Evolutionary conservation across 208 protist genomes (phyloP), one percentile per base, ranked within the genome.

Genomic region (Phytomonas sp.): DNA sequence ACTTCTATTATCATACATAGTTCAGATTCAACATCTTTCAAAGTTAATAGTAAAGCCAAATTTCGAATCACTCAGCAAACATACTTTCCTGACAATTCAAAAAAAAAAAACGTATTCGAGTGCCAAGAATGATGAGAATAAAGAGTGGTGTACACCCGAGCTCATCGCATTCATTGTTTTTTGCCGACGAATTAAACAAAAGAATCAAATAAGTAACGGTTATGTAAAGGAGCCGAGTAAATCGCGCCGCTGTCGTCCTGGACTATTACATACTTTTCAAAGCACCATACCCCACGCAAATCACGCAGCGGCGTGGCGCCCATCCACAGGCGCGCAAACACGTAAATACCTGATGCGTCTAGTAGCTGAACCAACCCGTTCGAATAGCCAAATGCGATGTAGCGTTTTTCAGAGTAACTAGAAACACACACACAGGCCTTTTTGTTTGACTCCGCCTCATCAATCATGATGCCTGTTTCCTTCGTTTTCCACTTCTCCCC

Each of bases 351-450:
- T 4, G 84, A 77, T 13, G 80, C 86, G 75, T 96, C 91, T 26
- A 96, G 70, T 60, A 93, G 66, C 77, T 96, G 91, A 36, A 94
- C 62, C 2, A 93, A 70, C 0, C 91, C 88, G 66, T 93, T 79
- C 0, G 72, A 62, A 72, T 93, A 96, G 15, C 78, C 86, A 33
- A 82, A n/a, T 28, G 75, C 72, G 26, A 77, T 40, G 15, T 76
- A 40, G 9, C 73, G 71, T 11, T 72, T 69, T 7, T 32, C 63
- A 17, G 66, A 64, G 32, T 72, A 72, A 29, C 67, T 71, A n/a
- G 65, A 69, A 20, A 82, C 60, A 5, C 62, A 40, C 7, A 69
- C 72, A 65, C 73, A 85, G 67, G 20, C 46, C 26, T 28, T 65
- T 33, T 60, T 40, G 26, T 28, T 28, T 23, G 15, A 15, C 2